phyloP scores from a whole-genome alignment of 768 basidiomycete species.

The Naganishia vishniacii region DNA sequence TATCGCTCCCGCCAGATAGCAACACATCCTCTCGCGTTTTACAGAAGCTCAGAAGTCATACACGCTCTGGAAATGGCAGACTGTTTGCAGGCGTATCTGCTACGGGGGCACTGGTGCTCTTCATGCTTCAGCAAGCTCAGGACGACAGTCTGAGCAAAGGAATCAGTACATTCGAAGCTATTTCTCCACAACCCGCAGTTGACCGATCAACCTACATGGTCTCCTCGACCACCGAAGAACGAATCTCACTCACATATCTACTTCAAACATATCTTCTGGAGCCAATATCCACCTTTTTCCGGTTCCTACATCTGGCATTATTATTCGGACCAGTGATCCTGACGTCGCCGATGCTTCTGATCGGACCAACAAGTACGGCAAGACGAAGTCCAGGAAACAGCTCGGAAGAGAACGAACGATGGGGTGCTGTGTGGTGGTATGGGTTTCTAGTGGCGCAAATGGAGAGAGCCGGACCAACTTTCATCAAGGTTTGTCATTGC shows the following conservation, averaged over 20 bases:
- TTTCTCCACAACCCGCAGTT: not conserved
- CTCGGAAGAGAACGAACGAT: slow-evolving; percentile 65
- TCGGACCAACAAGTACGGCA: slow-evolving; percentile 32
- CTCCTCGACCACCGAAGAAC: slow-evolving; percentile 64
- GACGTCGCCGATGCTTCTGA: slow-evolving; percentile 72
- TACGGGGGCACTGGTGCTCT: not conserved
- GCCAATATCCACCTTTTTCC: slow-evolving; percentile 70
- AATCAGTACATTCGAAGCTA: not conserved
- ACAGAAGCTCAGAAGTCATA: not conserved
- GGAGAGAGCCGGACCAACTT: slow-evolving; percentile 92
- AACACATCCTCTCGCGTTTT: not conserved
- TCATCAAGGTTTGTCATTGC: slow-evolving; percentile 73
- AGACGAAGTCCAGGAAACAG: slow-evolving; percentile 34
- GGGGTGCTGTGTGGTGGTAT: slow-evolving; percentile 98
- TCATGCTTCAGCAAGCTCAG: not conserved
- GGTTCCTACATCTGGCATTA: slow-evolving; percentile 75
- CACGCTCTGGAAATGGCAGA: not conserved
- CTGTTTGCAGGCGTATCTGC: not conserved
- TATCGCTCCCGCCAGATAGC: not conserved
- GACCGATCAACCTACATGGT: not conserved
- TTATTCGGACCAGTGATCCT: slow-evolving; percentile 85
- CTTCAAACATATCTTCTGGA: slow-evolving; percentile 67
- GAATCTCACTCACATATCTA: slow-evolving; percentile 53
- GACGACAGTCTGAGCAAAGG: not conserved
- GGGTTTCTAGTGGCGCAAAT: slow-evolving; percentile 77